These are phyloP conservation scores for Raddia distichophylla DNA, from an alignment of 176 grass and related monocot species.

Conservation along the genomic window DNA sequence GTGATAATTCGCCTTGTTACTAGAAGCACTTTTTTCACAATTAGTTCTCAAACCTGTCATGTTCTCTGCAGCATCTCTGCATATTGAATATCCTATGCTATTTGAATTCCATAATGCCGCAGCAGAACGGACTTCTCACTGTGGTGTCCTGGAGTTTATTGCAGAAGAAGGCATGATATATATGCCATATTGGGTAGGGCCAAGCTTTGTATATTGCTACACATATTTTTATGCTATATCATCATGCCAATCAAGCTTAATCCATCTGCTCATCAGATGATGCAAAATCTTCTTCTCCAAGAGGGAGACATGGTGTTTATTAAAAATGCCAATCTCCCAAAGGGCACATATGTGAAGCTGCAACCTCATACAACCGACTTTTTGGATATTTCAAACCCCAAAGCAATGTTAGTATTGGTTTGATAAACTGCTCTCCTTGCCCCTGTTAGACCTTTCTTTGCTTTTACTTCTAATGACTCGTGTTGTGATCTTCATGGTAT, in stretches of 20 bases:
- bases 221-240: constrained; percentile 22
- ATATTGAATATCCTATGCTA: constrained; percentile 99
- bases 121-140: constrained; percentile 80
- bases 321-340: constrained; percentile 94
- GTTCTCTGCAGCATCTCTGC: constrained; percentile 73
- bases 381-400: constrained; percentile 93
- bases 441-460: background rate
- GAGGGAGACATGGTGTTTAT: constrained; percentile 91
- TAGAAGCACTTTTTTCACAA: background rate
- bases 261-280: constrained; percentile 68
- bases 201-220: constrained; percentile 17
- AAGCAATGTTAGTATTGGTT: constrained; percentile 86
- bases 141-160: constrained; percentile 95
- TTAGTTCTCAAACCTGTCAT: constrained; percentile 30
- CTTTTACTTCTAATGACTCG: constrained; percentile 15
- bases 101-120: constrained; percentile 86
- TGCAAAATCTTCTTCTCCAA: constrained; percentile 99
- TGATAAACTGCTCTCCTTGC: constrained; percentile 29
- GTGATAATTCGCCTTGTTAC: constrained; percentile 26
- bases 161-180: constrained; percentile 99
- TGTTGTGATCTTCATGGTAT: constrained; percentile 5
- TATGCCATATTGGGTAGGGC: constrained; percentile 97
- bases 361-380: constrained; percentile 99
- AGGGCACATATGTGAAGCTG: constrained; percentile 98
- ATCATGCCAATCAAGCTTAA: constrained; percentile 43